Percentiles rank a stretch among this genome's conserved stretches.
Conservation (phyloP, 129 eudicot species). For the Tagetes erecta region DNA sequence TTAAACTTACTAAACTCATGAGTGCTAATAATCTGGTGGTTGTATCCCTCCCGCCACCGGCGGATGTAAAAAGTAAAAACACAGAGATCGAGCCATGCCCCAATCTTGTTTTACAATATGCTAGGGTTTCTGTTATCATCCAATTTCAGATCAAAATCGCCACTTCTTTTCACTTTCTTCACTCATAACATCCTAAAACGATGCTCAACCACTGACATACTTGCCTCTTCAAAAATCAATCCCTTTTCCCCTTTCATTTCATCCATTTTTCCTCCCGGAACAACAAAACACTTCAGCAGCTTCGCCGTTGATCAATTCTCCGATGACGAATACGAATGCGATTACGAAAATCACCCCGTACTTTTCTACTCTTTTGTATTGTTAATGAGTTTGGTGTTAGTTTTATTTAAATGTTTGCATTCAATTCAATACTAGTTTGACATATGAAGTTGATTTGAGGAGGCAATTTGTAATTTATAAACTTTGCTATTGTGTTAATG, state of each 20-base stretch:
- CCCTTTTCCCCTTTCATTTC: constrained; percentile 25
- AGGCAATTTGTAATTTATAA: not conserved
- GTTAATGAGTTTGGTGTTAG: not conserved
- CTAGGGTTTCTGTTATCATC: constrained; percentile 47
- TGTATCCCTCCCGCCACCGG: constrained; percentile 20
- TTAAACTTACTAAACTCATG: not conserved
- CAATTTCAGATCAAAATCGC: constrained; percentile 32
- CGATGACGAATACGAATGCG: constrained; percentile 95
- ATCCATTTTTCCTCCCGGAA: not conserved
- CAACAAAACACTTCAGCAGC: constrained; percentile 37
- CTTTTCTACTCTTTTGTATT: not conserved
- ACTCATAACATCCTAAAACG: not conserved
- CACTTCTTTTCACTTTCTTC: constrained; percentile 25
- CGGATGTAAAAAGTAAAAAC: not conserved
- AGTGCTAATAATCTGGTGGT: not conserved
- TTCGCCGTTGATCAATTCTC: constrained; percentile 89
- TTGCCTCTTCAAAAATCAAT: constrained; percentile 22
- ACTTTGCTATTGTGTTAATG: not conserved
- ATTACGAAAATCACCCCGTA: constrained; percentile 82
- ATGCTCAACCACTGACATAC: not conserved
- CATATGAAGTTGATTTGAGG: not conserved
- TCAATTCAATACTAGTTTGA: not conserved
- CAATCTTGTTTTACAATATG: constrained; percentile 40
- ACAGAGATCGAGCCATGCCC: constrained; percentile 38
- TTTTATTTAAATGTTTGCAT: not conserved